Conservation (phyloP, 768 basidiomycete species). For the Lentinula guzmanii region DNA sequence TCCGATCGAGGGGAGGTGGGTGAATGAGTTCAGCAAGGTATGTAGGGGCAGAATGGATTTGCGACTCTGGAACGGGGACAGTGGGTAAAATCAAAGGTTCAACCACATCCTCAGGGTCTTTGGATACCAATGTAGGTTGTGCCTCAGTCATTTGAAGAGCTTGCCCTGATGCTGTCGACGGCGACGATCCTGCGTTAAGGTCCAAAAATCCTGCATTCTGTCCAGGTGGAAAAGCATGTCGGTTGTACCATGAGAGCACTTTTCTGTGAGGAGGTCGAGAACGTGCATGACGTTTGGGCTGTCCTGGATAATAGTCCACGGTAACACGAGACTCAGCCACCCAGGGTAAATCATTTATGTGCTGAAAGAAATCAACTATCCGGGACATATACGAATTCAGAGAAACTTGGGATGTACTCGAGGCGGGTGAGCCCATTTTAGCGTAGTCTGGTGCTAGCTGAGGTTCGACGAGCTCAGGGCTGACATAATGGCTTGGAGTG, state of each 20-base stretch:
- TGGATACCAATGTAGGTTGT: not conserved
- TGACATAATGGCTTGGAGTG: slow-evolving; percentile 16
- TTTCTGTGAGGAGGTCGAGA: slow-evolving; percentile 4
- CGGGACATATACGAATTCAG: slow-evolving; percentile 27
- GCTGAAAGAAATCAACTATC: slow-evolving; percentile 25
- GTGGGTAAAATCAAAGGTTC: slow-evolving; percentile 4
- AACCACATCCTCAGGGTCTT: not conserved
- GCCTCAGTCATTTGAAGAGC: not conserved
- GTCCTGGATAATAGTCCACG: slow-evolving; percentile 36
- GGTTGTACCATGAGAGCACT: slow-evolving; percentile 8
- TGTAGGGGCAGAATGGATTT: not conserved
- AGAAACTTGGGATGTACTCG: slow-evolving; percentile 28
- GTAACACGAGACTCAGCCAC: slow-evolving; percentile 33
- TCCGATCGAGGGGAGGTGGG: not conserved
- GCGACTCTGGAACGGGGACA: not conserved
- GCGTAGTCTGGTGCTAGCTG: slow-evolving; percentile 39
- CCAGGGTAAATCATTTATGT: slow-evolving; percentile 40
- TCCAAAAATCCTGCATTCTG: not conserved
- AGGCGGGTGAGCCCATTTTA: slow-evolving; percentile 40
- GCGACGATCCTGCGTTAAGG: not conserved
- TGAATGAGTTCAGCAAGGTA: not conserved
- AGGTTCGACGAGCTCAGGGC: slow-evolving; percentile 35
- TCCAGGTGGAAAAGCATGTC: not conserved
- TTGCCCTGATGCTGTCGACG: not conserved
- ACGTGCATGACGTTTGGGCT: slow-evolving; percentile 9